Percentiles rank a stretch among this genome's conserved stretches.
These are phyloP conservation scores for Pythium oligandrum DNA, from an alignment of 352 stramenopile species.

Conservation along the genomic window DNA sequence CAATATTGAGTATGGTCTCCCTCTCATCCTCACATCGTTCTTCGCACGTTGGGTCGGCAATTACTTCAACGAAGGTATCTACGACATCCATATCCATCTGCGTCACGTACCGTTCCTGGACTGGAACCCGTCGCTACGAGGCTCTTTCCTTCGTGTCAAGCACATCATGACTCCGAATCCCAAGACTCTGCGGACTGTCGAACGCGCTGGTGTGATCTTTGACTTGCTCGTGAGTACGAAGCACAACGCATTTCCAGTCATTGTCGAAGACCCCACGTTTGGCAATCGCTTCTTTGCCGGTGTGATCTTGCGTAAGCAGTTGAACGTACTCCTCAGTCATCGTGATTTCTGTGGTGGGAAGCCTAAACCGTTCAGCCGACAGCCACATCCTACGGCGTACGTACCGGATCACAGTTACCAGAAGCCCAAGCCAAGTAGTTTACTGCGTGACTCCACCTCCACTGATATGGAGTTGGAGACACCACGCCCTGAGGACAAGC, in stretches of 20 bases:
- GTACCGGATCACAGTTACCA: constrained; percentile 15
- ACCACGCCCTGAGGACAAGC: constrained; percentile 35
- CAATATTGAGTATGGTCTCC: constrained; percentile 97
- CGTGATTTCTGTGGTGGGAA: constrained; percentile 59
- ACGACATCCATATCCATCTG: constrained; percentile 98
- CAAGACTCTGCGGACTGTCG: constrained; percentile 92
- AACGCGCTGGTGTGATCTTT: constrained; percentile 91
- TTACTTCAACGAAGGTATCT: constrained; percentile 98
- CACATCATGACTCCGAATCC: constrained; percentile 95
- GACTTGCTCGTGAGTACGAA: constrained; percentile 83
- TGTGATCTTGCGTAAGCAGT: constrained; percentile 75
- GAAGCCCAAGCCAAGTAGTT: constrained; percentile 18
- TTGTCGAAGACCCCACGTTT: constrained; percentile 80
- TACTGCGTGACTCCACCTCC: background rate
- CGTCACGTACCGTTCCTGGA: constrained; percentile 79
- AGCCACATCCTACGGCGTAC: constrained; percentile 50
- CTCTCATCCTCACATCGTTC: constrained; percentile 97
- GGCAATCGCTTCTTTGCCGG: constrained; percentile 80
- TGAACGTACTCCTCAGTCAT: constrained; percentile 72
- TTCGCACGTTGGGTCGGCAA: constrained; percentile 96
- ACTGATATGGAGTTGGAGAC: constrained; percentile 8
- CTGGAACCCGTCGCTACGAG: constrained; percentile 62
- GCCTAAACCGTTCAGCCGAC: constrained; percentile 67
- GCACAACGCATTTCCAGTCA: constrained; percentile 87
- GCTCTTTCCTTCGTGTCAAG: constrained; percentile 71